These are phyloP conservation scores for Metarhizium sp. DNA, from an alignment of 2,329 filamentous ascomycete genomes.

Conservation along the genomic window DNA sequence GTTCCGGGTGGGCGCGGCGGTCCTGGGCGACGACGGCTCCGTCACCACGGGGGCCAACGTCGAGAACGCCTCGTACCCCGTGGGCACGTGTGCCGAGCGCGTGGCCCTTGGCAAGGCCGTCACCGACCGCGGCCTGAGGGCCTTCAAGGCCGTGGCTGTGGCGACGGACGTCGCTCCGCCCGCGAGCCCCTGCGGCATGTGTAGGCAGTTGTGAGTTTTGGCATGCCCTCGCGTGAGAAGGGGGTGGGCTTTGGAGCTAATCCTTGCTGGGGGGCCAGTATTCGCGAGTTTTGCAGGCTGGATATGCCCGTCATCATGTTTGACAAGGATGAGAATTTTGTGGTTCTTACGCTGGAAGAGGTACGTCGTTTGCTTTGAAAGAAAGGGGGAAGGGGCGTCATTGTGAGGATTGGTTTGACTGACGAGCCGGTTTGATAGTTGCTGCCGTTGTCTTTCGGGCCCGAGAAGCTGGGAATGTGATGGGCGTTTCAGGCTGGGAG, in stretches of 20 bases:
- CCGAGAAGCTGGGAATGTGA: conserved; percentile 39
- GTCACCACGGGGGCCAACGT: conserved; percentile 64
- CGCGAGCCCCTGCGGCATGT: conserved; percentile 86
- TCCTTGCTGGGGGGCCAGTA: conserved; percentile 32
- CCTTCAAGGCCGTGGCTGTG: conserved; percentile 74
- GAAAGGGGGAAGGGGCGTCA: not conserved
- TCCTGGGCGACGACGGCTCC: conserved; percentile 48
- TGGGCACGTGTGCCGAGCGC: conserved; percentile 91
- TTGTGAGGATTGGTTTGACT: too few relatives aligned
- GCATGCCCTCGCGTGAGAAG: too few relatives aligned
- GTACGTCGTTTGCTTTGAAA: conserved; percentile 27
- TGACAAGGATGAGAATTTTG: conserved; percentile 65
- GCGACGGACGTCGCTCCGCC: conserved; percentile 66
- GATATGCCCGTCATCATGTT: conserved; percentile 83
- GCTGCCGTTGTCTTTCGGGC: conserved; percentile 59
- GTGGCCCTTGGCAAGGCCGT: conserved; percentile 81
- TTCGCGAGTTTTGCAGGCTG: conserved; percentile 65
- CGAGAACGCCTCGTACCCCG: conserved; percentile 88
- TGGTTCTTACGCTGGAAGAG: conserved; percentile 61
- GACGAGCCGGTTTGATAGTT: conserved; percentile 32
- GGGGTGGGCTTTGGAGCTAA: too few relatives aligned
- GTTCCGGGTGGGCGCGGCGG: conserved; percentile 79
- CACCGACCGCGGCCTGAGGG: conserved; percentile 35
- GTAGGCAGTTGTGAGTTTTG: conserved; percentile 69
- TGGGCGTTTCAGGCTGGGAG: too few relatives aligned